phyloP scores from a whole-genome alignment of 768 basidiomycete genomes.

The Suillus spraguei region DNA sequence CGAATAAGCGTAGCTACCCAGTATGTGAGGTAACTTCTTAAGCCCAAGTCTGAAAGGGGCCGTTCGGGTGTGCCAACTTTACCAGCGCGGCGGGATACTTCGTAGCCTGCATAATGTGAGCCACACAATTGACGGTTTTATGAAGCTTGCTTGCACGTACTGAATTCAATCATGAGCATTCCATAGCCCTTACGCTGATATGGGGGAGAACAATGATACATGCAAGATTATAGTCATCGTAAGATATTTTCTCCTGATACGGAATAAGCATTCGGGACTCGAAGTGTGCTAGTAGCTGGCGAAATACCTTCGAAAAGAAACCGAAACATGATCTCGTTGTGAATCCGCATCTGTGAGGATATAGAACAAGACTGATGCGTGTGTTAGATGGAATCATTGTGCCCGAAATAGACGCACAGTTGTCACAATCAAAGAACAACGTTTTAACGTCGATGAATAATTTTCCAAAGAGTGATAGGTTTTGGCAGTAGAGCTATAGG shows the following conservation, averaged over 20 bases:
- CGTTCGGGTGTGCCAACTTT: conserved; percentile 93
- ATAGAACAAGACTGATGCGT: conserved; percentile 75
- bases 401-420: conserved; percentile 52
- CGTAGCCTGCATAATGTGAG: conserved; percentile 67
- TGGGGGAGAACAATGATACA: conserved; percentile 94
- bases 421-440: conserved; percentile 87
- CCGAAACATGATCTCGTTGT: conserved; percentile 78
- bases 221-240: conserved; percentile 96
- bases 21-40: conserved; percentile 86
- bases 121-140: neutral
- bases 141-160: conserved; percentile 48
- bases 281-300: neutral
- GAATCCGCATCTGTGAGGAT: conserved; percentile 85
- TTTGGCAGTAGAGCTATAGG: conserved; percentile 90
- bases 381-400: conserved; percentile 6
- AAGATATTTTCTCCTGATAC: conserved; percentile 85
- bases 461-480: conserved; percentile 93
- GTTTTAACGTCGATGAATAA: conserved; percentile 99
- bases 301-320: conserved; percentile 63
- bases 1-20: conserved; percentile 86
- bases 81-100: conserved; percentile 77
- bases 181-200: conserved; percentile 90
- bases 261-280: neutral
- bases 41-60: conserved; percentile 90
- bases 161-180: conserved; percentile 97